These are phyloP conservation scores for Fraxinus anomala DNA, from an alignment of 257 asterid species.

Conservation along the genomic window DNA sequence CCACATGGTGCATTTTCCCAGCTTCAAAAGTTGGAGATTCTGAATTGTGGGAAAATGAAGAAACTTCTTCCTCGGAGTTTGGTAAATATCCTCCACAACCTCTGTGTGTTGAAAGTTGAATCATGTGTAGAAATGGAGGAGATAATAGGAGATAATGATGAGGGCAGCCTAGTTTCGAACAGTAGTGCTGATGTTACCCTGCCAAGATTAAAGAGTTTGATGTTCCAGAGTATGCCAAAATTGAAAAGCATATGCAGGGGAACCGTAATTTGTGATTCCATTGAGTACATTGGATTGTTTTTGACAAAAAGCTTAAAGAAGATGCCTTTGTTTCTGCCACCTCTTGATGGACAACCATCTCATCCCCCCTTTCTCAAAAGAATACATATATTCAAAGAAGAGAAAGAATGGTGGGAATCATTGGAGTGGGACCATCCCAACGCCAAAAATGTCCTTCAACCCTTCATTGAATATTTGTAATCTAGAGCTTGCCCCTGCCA, in stretches of 20 bases:
- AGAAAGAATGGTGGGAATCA: conserved; percentile 38
- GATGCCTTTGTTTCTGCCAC: conserved; percentile 26
- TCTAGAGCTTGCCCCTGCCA: background rate
- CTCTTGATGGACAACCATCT: conserved; percentile 16
- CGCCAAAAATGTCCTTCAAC: conserved; percentile 24
- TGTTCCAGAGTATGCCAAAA: conserved; percentile 28
- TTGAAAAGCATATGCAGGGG: conserved; percentile 28
- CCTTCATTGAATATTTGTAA: conserved; percentile 9
- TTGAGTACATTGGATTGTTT: conserved; percentile 25
- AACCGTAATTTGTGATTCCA: conserved; percentile 25
- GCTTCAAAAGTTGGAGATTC: conserved; percentile 18
- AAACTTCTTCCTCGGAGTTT: conserved; percentile 19
- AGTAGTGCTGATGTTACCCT: conserved; percentile 7
- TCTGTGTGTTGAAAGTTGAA: conserved; percentile 23
- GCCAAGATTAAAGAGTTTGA: conserved; percentile 24
- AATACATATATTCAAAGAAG: conserved; percentile 29
- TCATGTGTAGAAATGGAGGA: conserved; percentile 33
- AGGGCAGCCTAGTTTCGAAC: background rate
- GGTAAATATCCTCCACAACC: conserved; percentile 19
- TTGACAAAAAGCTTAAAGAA: conserved; percentile 17
- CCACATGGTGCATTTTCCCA: conserved; percentile 25
- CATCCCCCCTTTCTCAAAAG: conserved; percentile 26
- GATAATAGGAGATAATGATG: conserved; percentile 28
- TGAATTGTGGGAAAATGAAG: conserved; percentile 26
- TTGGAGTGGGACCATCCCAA: conserved; percentile 33